These are phyloP conservation scores for Ministeria vibrans DNA, from an alignment of 78 protist species.

Conservation along the genomic window DNA sequence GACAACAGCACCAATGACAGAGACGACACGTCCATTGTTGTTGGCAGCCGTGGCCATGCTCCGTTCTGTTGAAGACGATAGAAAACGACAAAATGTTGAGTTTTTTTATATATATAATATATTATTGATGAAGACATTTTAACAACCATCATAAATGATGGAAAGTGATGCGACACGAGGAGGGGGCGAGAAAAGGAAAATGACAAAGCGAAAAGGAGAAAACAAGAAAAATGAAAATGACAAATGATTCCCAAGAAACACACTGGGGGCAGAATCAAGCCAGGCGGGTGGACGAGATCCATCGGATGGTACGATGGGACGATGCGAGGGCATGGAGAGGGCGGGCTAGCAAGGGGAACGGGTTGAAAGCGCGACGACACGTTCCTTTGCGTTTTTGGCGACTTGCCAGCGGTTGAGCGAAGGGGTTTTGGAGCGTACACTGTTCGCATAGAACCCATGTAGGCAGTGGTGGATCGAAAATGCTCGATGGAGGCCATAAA, in stretches of 20 bases:
- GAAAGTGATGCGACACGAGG: neutral
- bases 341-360: too few species aligned
- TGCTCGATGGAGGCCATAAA: neutral
- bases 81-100: neutral
- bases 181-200: neutral
- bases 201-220: slow-evolving; percentile 2
- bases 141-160: neutral
- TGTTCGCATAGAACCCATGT: neutral
- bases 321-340: too few species aligned
- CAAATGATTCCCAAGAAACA: neutral
- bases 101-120: too few species aligned
- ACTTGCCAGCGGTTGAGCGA: neutral
- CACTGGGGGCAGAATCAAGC: too few species aligned
- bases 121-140: neutral
- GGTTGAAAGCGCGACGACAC: too few species aligned
- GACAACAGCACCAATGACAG: slow-evolving; percentile 97
- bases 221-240: neutral
- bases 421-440: neutral
- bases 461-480: neutral
- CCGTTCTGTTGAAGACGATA: neutral
- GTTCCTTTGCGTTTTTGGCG: neutral
- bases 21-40: slow-evolving; percentile 18
- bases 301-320: too few species aligned
- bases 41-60: neutral
- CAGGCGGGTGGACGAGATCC: too few species aligned